These are phyloP conservation scores for Trichoderma semiorbis DNA, from an alignment of 2,329 filamentous ascomycete species.

Conservation along the genomic window DNA sequence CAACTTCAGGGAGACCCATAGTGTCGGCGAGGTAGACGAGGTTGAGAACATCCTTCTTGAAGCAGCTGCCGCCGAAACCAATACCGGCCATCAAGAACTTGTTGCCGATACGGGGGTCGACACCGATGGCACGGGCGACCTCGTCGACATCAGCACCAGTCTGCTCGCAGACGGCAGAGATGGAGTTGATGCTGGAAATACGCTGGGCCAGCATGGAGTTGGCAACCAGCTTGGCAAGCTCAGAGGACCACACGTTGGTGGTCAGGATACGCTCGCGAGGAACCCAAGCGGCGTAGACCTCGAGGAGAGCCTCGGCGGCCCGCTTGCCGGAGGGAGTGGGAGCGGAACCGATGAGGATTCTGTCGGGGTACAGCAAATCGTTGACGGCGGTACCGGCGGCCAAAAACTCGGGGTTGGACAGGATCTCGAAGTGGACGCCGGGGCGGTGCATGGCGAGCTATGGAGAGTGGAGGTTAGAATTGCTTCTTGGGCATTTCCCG, in stretches of 20 bases:
- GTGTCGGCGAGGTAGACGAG: conserved; percentile 71
- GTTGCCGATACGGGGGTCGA: conserved; percentile 68
- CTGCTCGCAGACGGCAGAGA: conserved; percentile 75
- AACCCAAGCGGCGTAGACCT: conserved; percentile 70
- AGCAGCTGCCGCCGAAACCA: conserved; percentile 77
- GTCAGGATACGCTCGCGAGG: conserved; percentile 63
- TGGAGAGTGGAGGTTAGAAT: not conserved
- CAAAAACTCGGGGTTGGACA: conserved; percentile 80
- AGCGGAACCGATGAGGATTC: conserved; percentile 70
- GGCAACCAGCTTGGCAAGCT: conserved; percentile 73
- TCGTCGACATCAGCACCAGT: conserved; percentile 74
- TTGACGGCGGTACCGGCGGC: conserved; percentile 72
- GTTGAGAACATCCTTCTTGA: conserved; percentile 75
- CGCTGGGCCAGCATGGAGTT: conserved; percentile 79
- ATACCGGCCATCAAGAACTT: conserved; percentile 72
- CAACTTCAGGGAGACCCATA: conserved; percentile 66
- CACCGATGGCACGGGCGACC: conserved; percentile 63
- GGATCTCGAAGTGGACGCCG: conserved; percentile 65
- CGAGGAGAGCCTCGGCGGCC: conserved; percentile 61
- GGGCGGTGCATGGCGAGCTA: conserved; percentile 59
- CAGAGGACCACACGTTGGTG: conserved; percentile 73
- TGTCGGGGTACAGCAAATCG: conserved; percentile 67
- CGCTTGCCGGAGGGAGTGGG: conserved; percentile 55
- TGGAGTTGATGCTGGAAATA: conserved; percentile 76
- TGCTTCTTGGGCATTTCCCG: not conserved